These are phyloP conservation scores for Cinnamomum micranthum DNA, from an alignment of 164 flowering plant species.

Conservation along the genomic window DNA sequence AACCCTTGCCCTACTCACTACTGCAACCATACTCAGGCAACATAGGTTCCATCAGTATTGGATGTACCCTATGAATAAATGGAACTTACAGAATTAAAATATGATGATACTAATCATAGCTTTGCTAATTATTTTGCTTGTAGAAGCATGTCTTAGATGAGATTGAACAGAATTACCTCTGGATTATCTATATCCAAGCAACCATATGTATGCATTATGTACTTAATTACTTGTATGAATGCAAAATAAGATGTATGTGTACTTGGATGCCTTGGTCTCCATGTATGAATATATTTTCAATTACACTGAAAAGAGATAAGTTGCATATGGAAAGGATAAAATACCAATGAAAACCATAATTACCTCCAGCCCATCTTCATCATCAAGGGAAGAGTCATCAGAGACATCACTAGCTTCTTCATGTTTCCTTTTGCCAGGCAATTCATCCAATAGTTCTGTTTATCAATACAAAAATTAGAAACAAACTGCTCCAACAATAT, in stretches of 20 bases:
- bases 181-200: too few species aligned
- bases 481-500: too few species aligned
- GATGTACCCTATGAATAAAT: not conserved
- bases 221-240: not conserved
- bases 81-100: not conserved
- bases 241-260: not conserved
- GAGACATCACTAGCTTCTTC: constrained; percentile 69
- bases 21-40: not conserved
- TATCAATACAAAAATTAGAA: not conserved
- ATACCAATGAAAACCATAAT: not conserved
- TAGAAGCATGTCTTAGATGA: not conserved
- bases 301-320: not conserved
- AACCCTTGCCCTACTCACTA: not conserved
- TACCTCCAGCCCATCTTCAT: constrained; percentile 49
- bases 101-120: not conserved
- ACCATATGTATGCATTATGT: not conserved
- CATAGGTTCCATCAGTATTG: not conserved
- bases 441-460: constrained; percentile 72
- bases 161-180: not conserved
- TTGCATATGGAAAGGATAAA: not conserved
- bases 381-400: too few species aligned
- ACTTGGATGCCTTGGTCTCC: not conserved
- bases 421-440: constrained; percentile 71
- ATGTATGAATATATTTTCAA: not conserved
- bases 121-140: not conserved